Percentiles rank a stretch among this genome's conserved stretches.
Evolutionary conservation across 2,329 filamentous ascomycete species (phyloP).

Genomic region (Fusarium sp.): DNA sequence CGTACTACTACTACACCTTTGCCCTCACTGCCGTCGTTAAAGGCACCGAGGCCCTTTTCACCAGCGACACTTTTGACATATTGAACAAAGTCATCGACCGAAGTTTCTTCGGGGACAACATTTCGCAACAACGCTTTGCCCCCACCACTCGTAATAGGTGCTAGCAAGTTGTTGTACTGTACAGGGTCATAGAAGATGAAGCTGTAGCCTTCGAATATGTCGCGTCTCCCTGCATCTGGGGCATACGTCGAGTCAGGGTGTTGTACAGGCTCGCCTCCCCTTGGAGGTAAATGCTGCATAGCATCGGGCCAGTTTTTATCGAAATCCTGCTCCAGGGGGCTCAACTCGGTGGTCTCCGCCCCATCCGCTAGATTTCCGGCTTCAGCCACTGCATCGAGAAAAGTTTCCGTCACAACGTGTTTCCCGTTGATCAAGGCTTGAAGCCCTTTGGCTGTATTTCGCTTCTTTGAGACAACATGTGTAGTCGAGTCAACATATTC

Average conservation of each 20-base stretch:
- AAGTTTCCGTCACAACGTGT: conserved; percentile 78
- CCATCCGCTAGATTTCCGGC: conserved; percentile 61
- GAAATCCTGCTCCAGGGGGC: conserved; percentile 80
- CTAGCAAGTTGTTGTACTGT: conserved; percentile 80
- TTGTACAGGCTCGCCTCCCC: conserved; percentile 77
- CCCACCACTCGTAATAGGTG: conserved; percentile 78
- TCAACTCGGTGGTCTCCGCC: conserved; percentile 59
- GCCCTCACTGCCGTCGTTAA: conserved; percentile 70
- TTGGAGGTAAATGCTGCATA: conserved; percentile 74
- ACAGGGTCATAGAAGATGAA: conserved; percentile 84
- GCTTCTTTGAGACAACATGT: conserved; percentile 87
- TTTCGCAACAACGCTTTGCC: conserved; percentile 81
- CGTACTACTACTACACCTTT: conserved; percentile 83
- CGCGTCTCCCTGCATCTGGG: conserved; percentile 71
- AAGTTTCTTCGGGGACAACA: conserved; percentile 69
- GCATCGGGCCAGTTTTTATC: conserved; percentile 81
- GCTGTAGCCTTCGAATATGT: conserved; percentile 85
- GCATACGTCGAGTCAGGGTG: conserved; percentile 74
- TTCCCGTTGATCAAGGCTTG: conserved; percentile 86
- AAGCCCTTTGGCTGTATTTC: conserved; percentile 87
- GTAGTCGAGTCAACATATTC: conserved; percentile 80
- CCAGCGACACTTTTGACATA: conserved; percentile 80
- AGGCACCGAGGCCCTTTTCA: conserved; percentile 73
- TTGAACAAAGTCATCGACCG: conserved; percentile 77
- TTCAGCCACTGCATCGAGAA: conserved; percentile 75